phyloP scores from a whole-genome alignment of 371 early-diverging fungal species.

The Mucor piriformis region DNA sequence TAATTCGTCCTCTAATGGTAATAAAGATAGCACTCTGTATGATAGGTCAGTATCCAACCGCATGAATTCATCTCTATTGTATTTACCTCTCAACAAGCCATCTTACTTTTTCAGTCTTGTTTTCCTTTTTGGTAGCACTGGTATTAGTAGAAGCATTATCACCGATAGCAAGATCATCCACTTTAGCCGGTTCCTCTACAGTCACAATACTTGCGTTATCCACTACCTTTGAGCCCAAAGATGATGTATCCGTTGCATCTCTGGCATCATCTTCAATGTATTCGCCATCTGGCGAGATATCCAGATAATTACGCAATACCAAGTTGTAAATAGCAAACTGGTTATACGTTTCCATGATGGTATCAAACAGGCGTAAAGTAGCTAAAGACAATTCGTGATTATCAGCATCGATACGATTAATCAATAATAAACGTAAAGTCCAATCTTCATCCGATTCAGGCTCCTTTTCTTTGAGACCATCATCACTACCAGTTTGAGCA shows the following conservation, averaged over 20 bases:
- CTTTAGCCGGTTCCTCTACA: conserved; percentile 17
- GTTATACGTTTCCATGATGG: conserved; percentile 64
- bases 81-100: conserved; percentile 58
- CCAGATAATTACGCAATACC: conserved; percentile 63
- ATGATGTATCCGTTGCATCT: conserved; percentile 41
- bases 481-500: conserved; percentile 16
- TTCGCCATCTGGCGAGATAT: conserved; percentile 48
- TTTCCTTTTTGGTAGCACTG: conserved; percentile 24
- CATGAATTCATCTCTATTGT: background rate
- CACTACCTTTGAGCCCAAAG: conserved; percentile 39
- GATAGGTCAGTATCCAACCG: background rate
- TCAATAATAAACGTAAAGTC: conserved; percentile 41
- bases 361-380: conserved; percentile 64
- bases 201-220: conserved; percentile 34
- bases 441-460: conserved; percentile 29
- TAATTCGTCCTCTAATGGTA: conserved; percentile 56
- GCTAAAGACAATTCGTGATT: conserved; percentile 54
- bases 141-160: conserved; percentile 1
- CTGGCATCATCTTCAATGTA: conserved; percentile 37
- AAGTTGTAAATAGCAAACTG: conserved; percentile 68
- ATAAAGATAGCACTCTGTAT: conserved; percentile 44
- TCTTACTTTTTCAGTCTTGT: conserved; percentile 48
- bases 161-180: conserved; percentile 21
- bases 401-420: conserved; percentile 49
- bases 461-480: conserved; percentile 2